Evolutionary conservation across 116 monocot species (phyloP), one percentile per base, ranked within the genome.

Genomic region (Iris pallida): DNA sequence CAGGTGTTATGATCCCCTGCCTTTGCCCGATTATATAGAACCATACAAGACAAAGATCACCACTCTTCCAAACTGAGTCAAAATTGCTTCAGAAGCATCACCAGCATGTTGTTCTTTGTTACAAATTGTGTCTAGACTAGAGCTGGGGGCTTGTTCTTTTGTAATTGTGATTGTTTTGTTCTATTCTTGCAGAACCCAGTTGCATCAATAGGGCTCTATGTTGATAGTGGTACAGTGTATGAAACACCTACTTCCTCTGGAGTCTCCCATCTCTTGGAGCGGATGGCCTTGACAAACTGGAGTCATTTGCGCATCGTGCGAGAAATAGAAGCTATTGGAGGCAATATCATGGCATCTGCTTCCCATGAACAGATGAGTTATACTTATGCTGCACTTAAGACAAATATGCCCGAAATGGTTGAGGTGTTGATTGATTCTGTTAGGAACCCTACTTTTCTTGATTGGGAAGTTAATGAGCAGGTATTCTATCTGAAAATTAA

Each of bases 391-490:
- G 94, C 90, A 60, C 57, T 90, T 60, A 88, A 81, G 63, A 81
- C 88, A 9, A 79, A 90, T 46, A 17, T 88, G 57, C 94, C 94
- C 44, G 79, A 88, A 42, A 94, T 94, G 94, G 88, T 90, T 49
- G 90, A 94, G 74, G 78, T 94, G 30, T 90, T 94, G 52, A 63
- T 90, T 68, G 94, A 94, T 69, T 71, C 80, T 62, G 81, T 90
- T 4, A 82, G 94, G 55, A 94, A 94, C 69, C 76, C 90, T 55
- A 70, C 46, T 57, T 94, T 94, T 63, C 77, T 85, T 64, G 90
- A 94, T 65, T 90, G 90, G 94, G 94, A 94, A 61, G 83, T 94
- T 61, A 88, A 87, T 48, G 90, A 94, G 59, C 90, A 90, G 90
- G 94, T 94, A 76, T 68, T 42, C 9, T 17, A 8, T 69, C 52